Percentiles rank a stretch among this genome's conserved stretches.
These are phyloP conservation scores for Sarocladiaceae sp. DNA, from an alignment of 2,329 filamentous ascomycete species.

Conservation along the genomic window DNA sequence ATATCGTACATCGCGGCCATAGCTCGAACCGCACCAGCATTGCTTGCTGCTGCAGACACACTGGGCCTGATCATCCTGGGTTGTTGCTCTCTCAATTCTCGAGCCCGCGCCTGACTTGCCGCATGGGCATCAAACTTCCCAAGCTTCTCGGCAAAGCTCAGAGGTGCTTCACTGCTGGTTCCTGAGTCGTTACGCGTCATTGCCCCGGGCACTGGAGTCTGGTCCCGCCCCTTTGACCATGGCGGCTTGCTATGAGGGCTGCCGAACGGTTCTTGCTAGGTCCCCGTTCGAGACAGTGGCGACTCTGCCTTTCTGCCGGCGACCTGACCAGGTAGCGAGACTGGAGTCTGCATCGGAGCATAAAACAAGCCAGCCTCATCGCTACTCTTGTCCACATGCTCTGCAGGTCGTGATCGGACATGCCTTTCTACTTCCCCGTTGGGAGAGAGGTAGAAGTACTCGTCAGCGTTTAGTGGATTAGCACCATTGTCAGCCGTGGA, in stretches of 20 bases:
- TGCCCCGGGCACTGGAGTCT: not conserved
- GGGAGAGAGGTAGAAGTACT: conserved; percentile 7
- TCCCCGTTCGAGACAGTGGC: not conserved
- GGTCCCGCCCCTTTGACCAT: not conserved
- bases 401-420: not conserved
- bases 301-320: not conserved
- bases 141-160: conserved; percentile 4
- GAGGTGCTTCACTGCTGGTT: not conserved
- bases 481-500: not conserved
- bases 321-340: conserved; percentile 8
- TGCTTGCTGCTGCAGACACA: conserved; percentile 18
- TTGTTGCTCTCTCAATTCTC: not conserved
- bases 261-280: conserved; percentile 1
- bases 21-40: conserved; percentile 30
- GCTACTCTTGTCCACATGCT: conserved; percentile 7
- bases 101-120: not conserved
- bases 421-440: conserved; percentile 5
- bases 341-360: conserved; percentile 16
- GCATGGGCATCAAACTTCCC: not conserved
- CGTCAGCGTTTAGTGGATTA: not conserved
- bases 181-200: not conserved
- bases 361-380: conserved; percentile 18
- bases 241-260: not conserved
- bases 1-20: conserved; percentile 48
- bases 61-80: conserved; percentile 9